Base-by-base conservation (phyloP, 139 green algal genomes). In the Chlamydomonas sp. region DNA sequence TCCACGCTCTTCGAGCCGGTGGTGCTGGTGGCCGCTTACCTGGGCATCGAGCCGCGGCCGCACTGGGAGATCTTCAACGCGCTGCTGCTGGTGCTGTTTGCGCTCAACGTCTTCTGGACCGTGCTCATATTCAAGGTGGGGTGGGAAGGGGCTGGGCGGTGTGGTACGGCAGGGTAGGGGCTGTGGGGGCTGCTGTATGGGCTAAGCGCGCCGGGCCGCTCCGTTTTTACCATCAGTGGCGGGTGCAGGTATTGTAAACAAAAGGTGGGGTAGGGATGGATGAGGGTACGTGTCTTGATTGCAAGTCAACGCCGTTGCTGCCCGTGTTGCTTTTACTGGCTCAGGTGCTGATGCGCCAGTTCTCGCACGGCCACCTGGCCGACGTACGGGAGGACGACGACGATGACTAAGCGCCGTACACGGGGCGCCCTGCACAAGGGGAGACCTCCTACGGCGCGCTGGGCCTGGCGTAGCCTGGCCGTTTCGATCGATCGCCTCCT, bases 41-140 rank as follows among this genome's bases (percentile, higher is more conserved):
- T 95, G 8, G 89, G 90, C n/a, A 92, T 97, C 57, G 80, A 95
- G 66, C 94, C 95, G 17, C 67, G 94, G 59, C 94, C 94, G 31
- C 95, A 98, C 89, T 95, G 95, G 81, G 82, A 91, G n/a, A 95
- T 98, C 15, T 95, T 98, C 87, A 96, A 96, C 72, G 93, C 85
- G 0, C 88, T 98, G 63, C 93, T 98, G 20, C 81, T 95, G 77
- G 89, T 97, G 77, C 92, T 98, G 20, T 95, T 96, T 62, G 87
- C 93, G 61, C 89, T 98, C 72, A 95, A 98, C 88, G 78, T 96
- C 8, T 98, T 98, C 91, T 98, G 96, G 96, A 96, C 95, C 0
- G 95, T 94, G 74, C 90, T 98, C 62, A 98, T 98, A 60, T 87
- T 93, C 72, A 90, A 90, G 78, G 76, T 95, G 31, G 31, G 31